These are phyloP conservation scores for Chenopodium album DNA, from an alignment of 148 eudicot genomes.

Conservation along the genomic window DNA sequence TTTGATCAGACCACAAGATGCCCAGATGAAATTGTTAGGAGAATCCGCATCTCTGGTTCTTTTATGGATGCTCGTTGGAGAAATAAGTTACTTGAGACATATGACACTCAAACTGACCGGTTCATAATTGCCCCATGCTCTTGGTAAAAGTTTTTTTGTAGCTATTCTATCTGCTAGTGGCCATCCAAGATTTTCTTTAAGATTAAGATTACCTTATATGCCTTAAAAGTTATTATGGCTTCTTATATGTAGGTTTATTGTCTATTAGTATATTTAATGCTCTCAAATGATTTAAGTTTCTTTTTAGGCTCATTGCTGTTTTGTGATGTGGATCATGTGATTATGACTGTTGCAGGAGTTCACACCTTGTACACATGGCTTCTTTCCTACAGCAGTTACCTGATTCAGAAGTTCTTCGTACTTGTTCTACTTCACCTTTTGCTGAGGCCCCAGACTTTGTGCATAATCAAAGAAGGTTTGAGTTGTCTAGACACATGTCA, in stretches of 20 bases:
- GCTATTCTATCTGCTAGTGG: neutral
- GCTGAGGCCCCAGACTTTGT: slow-evolving; percentile 92
- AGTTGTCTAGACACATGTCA: neutral
- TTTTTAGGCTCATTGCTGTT: neutral
- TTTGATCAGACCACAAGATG: slow-evolving; percentile 77
- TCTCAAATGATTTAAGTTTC: neutral
- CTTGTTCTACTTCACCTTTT: slow-evolving; percentile 78
- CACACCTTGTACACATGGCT: slow-evolving; percentile 35
- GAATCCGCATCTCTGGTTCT: slow-evolving; percentile 62
- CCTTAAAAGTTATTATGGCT: neutral
- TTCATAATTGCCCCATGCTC: slow-evolving; percentile 69
- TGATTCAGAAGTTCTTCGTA: slow-evolving; percentile 62
- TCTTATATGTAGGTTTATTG: neutral
- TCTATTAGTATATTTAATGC: too few species aligned
- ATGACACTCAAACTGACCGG: slow-evolving; percentile 67
- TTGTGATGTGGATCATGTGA: neutral
- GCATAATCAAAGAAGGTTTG: slow-evolving; percentile 62
- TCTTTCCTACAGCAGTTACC: slow-evolving; percentile 40
- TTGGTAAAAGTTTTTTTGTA: slow-evolving; percentile 49
- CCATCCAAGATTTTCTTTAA: neutral
- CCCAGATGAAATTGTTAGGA: slow-evolving; percentile 83
- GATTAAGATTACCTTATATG: neutral
- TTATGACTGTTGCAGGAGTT: slow-evolving; percentile 44
- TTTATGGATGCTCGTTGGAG: slow-evolving; percentile 59
- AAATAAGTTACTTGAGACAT: slow-evolving; percentile 72